Base-by-base conservation (phyloP, 2,329 filamentous ascomycete species). In the Trichoderma asperellum region DNA sequence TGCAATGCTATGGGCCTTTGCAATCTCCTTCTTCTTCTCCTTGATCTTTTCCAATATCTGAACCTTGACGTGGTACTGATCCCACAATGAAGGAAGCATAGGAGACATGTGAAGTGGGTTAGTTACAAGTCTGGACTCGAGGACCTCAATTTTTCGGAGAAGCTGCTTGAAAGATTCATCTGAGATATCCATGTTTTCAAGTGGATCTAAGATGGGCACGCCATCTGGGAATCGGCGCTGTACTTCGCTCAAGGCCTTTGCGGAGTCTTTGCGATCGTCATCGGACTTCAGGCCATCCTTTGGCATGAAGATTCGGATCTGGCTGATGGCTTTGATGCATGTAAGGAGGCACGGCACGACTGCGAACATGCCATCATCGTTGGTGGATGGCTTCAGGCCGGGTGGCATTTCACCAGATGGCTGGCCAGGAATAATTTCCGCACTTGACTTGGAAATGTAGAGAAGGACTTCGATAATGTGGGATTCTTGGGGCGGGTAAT, bases 141-240 rank as follows among this genome's bases (percentile, higher is more conserved):
- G 87, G 12, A 98, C 92, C 81, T 99, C 96, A 71, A 99, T 97
- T 88, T 98, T 98, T 80, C 94, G 84, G 68, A 98, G 87, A 4
- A 97, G 87, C 78, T 94, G 93, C 84, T 96, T 97, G 83, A 99
- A 98, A 0, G 89, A 90, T 1, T 97, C 94, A 75, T 98, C 96
- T 4, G 86, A 91, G 75, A 99, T 98, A 34, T 89, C 88, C 96
- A 99, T 98, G 77, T 97, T 94, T 79, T 98, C 94, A 49, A 99
- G 91, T 0, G 96, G 96, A 76, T 99, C 96, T 21, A 99, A 83
- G 7, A 94, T 85, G 3, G 96, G 91, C 68, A 99, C 83, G 3
- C 96, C 96, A 76, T 99, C 96, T 0, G 94, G 94, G 82, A 99
- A 98, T 32, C 96, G 90, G 73, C 89, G 89, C 80, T 92, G 88